Evolutionary conservation across 1,284 basidiomycete species (phyloP), one percentile per base, ranked within the genome.

Genomic region (Ustilago hordei): DNA sequence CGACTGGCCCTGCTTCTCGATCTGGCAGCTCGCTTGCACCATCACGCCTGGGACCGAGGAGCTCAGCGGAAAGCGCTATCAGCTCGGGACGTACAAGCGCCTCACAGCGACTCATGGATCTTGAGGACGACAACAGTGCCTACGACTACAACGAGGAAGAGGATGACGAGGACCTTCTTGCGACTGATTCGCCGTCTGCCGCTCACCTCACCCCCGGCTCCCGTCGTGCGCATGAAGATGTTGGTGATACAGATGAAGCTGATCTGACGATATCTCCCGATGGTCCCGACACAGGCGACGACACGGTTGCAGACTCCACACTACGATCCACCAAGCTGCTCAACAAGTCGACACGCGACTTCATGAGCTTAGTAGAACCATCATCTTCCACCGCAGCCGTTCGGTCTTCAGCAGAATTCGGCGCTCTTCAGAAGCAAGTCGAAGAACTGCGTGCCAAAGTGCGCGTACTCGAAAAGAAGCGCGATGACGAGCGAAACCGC

Each of bases 381-480:
- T 69, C 64, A 5, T 36, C 63, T 8, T 61, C 73, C 4, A 64
- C 43, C n/a, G 53, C 61, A 2, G 57, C 58, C 4, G 6, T 60
- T 28, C 63, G 74, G 2, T 64, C 64, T 17, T 70, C 71, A 2
- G 68, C 75, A 28, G 80, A 78, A 9, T 75, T 74, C 5, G 70
- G 61, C 17, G 75, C 75, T 34, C 50, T 83, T 8, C 77, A 76
- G 34, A 71, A 75, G 38, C 81, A 82, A 58, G 57, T 79, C 58
- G 86, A 87, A 86, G 94, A 96, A 85, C 88, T 95, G 55, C 91
- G 92, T 45, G 92, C 92, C 58, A 94, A 93, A 86, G 89, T 93
- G 23, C 91, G 93, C 36, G 91, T 96, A 4, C 88, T 97, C 28
- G 96, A 99, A 87, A 90, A 90, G 19, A 92, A 94, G 81, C 91